These are phyloP conservation scores for Immersiella caudata DNA, from an alignment of 495 filamentous ascomycete genomes.

Conservation along the genomic window DNA sequence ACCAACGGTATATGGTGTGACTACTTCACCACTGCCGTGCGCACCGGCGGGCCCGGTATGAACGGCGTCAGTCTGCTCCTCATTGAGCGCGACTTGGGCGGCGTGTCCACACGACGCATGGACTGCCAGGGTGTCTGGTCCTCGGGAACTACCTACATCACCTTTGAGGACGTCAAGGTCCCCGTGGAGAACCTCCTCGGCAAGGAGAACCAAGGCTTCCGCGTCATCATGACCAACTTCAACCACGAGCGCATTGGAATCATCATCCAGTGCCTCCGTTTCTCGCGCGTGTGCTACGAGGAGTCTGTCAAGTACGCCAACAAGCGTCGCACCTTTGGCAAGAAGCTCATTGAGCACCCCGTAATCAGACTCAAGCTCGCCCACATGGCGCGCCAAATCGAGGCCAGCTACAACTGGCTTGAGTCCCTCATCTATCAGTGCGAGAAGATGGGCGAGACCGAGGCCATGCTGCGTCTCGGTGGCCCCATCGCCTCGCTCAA, in stretches of 20 bases:
- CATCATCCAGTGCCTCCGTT: conserved; percentile 94
- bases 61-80: conserved; percentile 87
- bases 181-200: conserved; percentile 97
- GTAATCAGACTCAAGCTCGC: conserved; percentile 98
- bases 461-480: conserved; percentile 94
- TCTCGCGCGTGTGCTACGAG: conserved; percentile 96
- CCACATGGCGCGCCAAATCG: conserved; percentile 97
- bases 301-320: conserved; percentile 94
- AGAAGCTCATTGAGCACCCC: conserved; percentile 92
- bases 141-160: conserved; percentile 92
- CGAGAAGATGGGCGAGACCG: conserved; percentile 86
- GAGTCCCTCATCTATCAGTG: conserved; percentile 95
- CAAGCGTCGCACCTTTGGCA: conserved; percentile 95
- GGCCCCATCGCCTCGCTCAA: conserved; percentile 94
- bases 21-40: conserved; percentile 96
- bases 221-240: conserved; percentile 98
- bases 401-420: conserved; percentile 95
- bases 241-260: conserved; percentile 99
- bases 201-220: conserved; percentile 98
- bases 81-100: conserved; percentile 73
- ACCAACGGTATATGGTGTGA: conserved; percentile 96
- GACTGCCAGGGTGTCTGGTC: conserved; percentile 98
- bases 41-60: conserved; percentile 86
- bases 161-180: conserved; percentile 97
- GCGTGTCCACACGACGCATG: conserved; percentile 92